Conservation (phyloP, 441 rosid species). For the Breynia disticha region DNA sequence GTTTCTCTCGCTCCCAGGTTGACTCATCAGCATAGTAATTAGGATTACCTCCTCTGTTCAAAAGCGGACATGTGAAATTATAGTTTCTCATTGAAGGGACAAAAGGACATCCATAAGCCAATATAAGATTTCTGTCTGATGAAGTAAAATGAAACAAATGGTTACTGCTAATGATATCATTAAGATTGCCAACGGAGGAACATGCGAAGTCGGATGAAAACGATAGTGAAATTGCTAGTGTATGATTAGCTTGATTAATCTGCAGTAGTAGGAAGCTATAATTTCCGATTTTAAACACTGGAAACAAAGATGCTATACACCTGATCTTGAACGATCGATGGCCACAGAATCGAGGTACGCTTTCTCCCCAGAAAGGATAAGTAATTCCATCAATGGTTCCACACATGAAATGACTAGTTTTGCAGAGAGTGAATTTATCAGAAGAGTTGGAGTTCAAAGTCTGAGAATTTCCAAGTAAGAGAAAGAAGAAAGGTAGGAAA, state of each 20-base stretch:
- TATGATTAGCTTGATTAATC: neutral
- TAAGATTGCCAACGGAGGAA: neutral
- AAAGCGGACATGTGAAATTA: neutral
- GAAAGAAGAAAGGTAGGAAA: too few species aligned
- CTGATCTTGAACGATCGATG: slow-evolving; percentile 16
- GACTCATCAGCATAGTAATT: slow-evolving; percentile 8
- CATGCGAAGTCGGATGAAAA: slow-evolving; percentile 9
- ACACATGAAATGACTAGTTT: slow-evolving; percentile 7
- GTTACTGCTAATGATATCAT: neutral
- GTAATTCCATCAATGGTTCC: slow-evolving; percentile 8
- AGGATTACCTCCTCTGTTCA: neutral
- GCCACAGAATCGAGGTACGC: slow-evolving; percentile 20
- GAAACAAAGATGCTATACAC: slow-evolving; percentile 9
- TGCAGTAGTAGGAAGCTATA: slow-evolving; percentile 10
- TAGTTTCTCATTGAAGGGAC: neutral
- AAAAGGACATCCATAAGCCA: neutral
- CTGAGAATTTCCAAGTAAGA: too few species aligned
- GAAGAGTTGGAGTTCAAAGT: too few species aligned
- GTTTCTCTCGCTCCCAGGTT: neutral
- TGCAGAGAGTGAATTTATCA: too few species aligned
- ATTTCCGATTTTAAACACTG: neutral
- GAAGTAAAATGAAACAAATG: neutral
- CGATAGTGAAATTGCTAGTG: slow-evolving; percentile 15
- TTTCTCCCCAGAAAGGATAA: slow-evolving; percentile 30
- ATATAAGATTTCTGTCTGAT: slow-evolving; percentile 3